Conservation (phyloP, 2,329 filamentous ascomycete genomes). For the Ascochyta rabiei region DNA sequence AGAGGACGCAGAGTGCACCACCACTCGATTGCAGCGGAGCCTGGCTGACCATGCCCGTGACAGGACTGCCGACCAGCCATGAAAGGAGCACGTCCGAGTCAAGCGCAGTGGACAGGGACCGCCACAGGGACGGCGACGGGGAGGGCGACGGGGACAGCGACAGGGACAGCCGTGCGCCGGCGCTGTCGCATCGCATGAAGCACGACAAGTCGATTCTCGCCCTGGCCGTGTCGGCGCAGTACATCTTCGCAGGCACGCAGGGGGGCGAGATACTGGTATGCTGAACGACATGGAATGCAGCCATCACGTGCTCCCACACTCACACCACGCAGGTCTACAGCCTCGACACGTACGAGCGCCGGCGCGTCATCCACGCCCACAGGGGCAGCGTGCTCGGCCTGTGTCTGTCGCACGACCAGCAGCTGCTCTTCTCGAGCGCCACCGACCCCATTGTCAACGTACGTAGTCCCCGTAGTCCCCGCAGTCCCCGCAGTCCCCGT, state of each 20-base stretch:
- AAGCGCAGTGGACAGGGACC: background rate
- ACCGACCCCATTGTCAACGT: conserved; percentile 92
- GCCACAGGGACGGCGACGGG: no score
- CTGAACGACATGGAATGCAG: conserved; percentile 3
- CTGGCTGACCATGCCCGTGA: conserved; percentile 38
- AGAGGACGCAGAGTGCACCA: conserved; percentile 21
- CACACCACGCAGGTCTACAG: conserved; percentile 66
- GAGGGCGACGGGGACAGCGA: no score
- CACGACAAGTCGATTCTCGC: conserved; percentile 82
- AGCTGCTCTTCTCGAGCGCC: conserved; percentile 86
- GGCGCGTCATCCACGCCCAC: conserved; percentile 82
- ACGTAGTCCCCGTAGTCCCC: conserved; percentile 15
- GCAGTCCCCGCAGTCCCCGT: no score
- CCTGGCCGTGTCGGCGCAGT: conserved; percentile 77
- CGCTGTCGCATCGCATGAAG: conserved; percentile 74
- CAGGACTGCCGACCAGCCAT: conserved; percentile 32
- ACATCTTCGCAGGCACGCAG: conserved; percentile 90
- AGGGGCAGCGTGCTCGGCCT: conserved; percentile 88
- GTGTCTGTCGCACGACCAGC: conserved; percentile 75
- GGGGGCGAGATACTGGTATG: conserved; percentile 82
- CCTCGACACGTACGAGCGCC: conserved; percentile 82
- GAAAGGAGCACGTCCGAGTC: conserved; percentile 28
- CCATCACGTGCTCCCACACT: conserved; percentile 44
- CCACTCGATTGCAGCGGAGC: conserved; percentile 7
- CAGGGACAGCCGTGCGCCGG: conserved; percentile 55